Conservation (phyloP, 2,329 filamentous ascomycete species). For the Claviceps paspali region DNA sequence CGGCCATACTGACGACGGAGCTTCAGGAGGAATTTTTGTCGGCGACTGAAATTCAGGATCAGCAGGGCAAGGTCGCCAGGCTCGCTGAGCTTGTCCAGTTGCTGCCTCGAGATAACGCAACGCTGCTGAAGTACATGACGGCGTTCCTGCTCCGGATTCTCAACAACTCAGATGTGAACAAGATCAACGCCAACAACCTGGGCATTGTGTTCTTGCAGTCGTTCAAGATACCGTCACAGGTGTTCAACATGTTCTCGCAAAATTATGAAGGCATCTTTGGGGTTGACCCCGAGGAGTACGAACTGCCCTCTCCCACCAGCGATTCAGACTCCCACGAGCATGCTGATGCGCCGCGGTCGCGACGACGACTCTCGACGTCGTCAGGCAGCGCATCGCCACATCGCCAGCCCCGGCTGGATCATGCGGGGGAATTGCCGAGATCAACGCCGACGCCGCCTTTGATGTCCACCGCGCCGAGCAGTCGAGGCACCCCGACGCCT, state of each 20-base stretch:
- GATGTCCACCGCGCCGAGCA: slow-evolving; percentile 15
- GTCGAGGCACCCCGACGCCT: slow-evolving; percentile 29
- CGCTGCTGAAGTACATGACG: slow-evolving; percentile 70
- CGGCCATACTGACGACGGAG: slow-evolving; percentile 80
- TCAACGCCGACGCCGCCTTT: slow-evolving; percentile 36
- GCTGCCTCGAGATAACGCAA: slow-evolving; percentile 66
- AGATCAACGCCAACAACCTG: slow-evolving; percentile 96
- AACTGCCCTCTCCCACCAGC: slow-evolving; percentile 32
- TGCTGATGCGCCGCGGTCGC: slow-evolving; percentile 16
- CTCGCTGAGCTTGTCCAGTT: slow-evolving; percentile 66
- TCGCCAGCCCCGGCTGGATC: slow-evolving; percentile 25
- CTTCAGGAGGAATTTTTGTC: slow-evolving; percentile 78
- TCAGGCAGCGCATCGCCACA: slow-evolving; percentile 35
- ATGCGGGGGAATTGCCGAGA: slow-evolving; percentile 15
- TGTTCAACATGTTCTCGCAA: slow-evolving; percentile 86
- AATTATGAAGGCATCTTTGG: slow-evolving; percentile 82
- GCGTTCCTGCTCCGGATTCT: slow-evolving; percentile 85
- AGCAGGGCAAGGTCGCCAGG: slow-evolving; percentile 58
- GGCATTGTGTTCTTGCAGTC: slow-evolving; percentile 97
- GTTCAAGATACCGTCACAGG: slow-evolving; percentile 84
- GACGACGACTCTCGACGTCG: slow-evolving; percentile 32
- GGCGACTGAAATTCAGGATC: slow-evolving; percentile 64
- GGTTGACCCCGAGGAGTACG: slow-evolving; percentile 48
- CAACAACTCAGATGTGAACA: slow-evolving; percentile 78
- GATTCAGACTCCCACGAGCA: slow-evolving; percentile 20